These are phyloP conservation scores for Favolaschia claudopus DNA, from an alignment of 768 basidiomycete species.

Conservation along the genomic window DNA sequence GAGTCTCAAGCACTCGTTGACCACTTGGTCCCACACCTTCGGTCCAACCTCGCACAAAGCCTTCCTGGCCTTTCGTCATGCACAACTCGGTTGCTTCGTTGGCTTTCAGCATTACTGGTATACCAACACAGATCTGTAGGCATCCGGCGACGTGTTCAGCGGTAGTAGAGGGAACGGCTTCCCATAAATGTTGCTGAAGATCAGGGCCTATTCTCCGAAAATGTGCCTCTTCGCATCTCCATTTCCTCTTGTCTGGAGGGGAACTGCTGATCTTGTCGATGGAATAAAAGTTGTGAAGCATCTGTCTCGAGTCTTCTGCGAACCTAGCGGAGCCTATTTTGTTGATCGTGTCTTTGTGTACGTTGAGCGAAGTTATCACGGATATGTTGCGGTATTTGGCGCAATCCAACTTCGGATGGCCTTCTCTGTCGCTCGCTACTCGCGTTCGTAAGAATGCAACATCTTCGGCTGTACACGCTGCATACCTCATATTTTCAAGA, in stretches of 20 bases:
- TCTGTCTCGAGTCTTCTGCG: conserved; percentile 38
- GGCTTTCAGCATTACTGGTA: conserved; percentile 31
- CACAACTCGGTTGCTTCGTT: conserved; percentile 26
- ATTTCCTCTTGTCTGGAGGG: background rate
- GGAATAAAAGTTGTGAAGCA: conserved; percentile 35
- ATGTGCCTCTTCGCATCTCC: background rate
- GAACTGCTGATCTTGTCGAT: conserved; percentile 11
- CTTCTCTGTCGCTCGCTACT: conserved; percentile 18
- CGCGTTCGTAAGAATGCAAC: conserved; percentile 36
- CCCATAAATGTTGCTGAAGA: conserved; percentile 32
- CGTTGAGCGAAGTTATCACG: conserved; percentile 41
- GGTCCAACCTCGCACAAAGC: conserved; percentile 34
- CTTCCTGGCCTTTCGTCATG: conserved; percentile 45
- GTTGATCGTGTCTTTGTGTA: conserved; percentile 42
- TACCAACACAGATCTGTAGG: conserved; percentile 38
- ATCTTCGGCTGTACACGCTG: conserved; percentile 41
- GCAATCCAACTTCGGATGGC: conserved; percentile 18
- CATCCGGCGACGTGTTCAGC: conserved; percentile 35
- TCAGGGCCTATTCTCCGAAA: conserved; percentile 1
- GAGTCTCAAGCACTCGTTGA: background rate
- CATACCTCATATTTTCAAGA: conserved; percentile 40
- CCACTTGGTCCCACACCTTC: background rate
- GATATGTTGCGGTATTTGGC: conserved; percentile 37
- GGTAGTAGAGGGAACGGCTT: conserved; percentile 29
- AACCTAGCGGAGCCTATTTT: conserved; percentile 33